phyloP scores from a whole-genome alignment of 805 yeast genomes.

The Kazachstania psychrophila region DNA sequence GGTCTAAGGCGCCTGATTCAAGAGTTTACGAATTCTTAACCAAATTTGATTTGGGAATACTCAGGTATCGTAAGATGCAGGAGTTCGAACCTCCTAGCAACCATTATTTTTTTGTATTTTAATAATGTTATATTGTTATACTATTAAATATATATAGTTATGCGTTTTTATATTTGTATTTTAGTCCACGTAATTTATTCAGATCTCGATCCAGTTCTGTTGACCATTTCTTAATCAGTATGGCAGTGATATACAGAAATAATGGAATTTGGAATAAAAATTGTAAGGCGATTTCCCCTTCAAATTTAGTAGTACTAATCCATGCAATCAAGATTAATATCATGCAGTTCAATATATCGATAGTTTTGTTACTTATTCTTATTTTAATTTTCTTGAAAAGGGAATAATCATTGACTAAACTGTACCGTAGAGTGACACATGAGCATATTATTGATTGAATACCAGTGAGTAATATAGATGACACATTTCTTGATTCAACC shows the following conservation, averaged over 20 bases:
- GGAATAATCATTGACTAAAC: constrained; percentile 16
- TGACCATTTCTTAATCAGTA: constrained; percentile 16
- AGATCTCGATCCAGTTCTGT: constrained; percentile 18
- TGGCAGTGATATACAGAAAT: constrained; percentile 15
- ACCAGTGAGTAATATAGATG: constrained; percentile 10
- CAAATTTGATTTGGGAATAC: constrained; percentile 16
- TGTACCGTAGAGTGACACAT: constrained; percentile 20
- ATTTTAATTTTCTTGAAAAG: constrained; percentile 11
- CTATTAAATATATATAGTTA: constrained; percentile 5
- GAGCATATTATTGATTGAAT: constrained; percentile 22
- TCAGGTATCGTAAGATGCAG: constrained; percentile 31
- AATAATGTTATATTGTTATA: neutral
- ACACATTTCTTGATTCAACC: constrained; percentile 4
- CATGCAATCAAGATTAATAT: constrained; percentile 21
- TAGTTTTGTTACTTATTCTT: constrained; percentile 11
- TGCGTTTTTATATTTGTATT: constrained; percentile 28
- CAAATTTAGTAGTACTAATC: constrained; percentile 17
- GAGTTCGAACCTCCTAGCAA: constrained; percentile 31
- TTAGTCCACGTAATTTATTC: constrained; percentile 16
- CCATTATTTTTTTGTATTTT: constrained; percentile 15
- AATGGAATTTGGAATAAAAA: constrained; percentile 20
- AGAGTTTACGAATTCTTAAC: constrained; percentile 18
- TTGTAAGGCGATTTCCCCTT: constrained; percentile 7
- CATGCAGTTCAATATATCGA: constrained; percentile 17
- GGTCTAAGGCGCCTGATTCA: constrained; percentile 32